Evolutionary conservation across 108 stramenopile species (phyloP), one percentile per base, ranked within the genome.

Genomic region (Craspedostauros australis): DNA sequence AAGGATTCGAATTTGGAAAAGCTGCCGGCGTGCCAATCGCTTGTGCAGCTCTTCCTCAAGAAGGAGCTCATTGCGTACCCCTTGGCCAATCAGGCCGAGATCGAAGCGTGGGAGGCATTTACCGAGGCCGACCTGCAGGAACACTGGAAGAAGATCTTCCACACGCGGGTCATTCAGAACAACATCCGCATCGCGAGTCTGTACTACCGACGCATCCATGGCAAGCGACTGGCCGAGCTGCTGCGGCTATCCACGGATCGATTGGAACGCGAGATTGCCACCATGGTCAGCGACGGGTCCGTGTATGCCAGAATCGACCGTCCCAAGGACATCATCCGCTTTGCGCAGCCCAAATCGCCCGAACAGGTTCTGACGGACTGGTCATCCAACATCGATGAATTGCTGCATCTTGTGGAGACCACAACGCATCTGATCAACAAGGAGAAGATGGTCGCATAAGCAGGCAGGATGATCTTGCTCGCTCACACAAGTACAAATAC

Each of bases 371-470:
- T 99, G 38, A 74, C 84, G 5, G 94, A 97, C 28, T 99, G 97
- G 97, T 81, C 94, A 16, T 39, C 57, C 7, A 96, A 98, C 75
- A 91, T 99, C 38, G 78, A 85, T 23, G 76, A 81, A 48, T 68
- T 99, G 26, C 72, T 99, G 58, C 62, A 71, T 47, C 66, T 97
- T 44, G 91, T 99, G 38, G 96, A 99, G 65, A 77, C 73, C 26
- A 99, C 97, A 32, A 89, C 78, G 37, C 96, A 99, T 77, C 62
- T 98, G 44, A 96, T 99, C 63, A 79, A 95, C 57, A 97, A 97
- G 78, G 97, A 99, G 60, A 87, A 86, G 30, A 91, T 91, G 89
- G 72, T 78, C 26, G 42, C 50, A 20, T 57, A 57, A 38, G 18
- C 4, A 5, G 21, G 12, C 9, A 36, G n/a, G n/a, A n/a, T n/a